Evolutionary conservation across 2,329 filamentous ascomycete genomes (phyloP), one percentile per base, ranked within the genome.

Genomic region (Fusarium goolgardi): DNA sequence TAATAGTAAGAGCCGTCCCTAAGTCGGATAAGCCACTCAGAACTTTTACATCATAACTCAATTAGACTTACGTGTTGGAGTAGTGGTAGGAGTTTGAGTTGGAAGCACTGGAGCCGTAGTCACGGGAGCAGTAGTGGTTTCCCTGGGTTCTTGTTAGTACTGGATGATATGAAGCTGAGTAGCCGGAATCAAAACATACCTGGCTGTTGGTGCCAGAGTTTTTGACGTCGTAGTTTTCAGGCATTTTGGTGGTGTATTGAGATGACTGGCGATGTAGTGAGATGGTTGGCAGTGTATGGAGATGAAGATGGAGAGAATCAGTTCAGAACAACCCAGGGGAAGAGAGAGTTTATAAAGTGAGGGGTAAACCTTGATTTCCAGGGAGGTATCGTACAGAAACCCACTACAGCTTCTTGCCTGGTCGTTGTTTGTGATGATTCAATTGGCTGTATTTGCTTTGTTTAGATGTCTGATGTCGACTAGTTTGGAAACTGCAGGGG

Each of bases 1-100:
- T 92, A 92, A 81, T 92, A 91, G 82, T 92, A 92, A 2, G 88
- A 91, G 37, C 89, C 88, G 70, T 91, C 74, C 23, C 84, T 86
- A 11, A 15, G 20, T 11, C 52, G 13, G 10, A 39, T 52, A 3
- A 59, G 29, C 25, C 8, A 37, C n/a, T 10, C 7, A 4, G 44
- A 5, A 4, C 20, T 5, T 21, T 10, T 4, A 7, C 6, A 21
- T 18, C 16, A 34, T 18, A 2, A 8, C 15, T 21, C 9, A 6
- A 12, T 12, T 15, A 18, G 39, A 76, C 83, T 67, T 75, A 87
- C 85, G 60, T 74, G 81, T 92, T 92, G 53, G 87, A 90, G 75
- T 91, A 92, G 75, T 91, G 89, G 76, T 89, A 90, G 9, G 82
- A 79, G 79, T 90, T 90, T 31, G 79, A 77, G 76, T 89, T 88